phyloP scores from a whole-genome alignment of 306 rosid genomes.

The Neltuma alba region DNA sequence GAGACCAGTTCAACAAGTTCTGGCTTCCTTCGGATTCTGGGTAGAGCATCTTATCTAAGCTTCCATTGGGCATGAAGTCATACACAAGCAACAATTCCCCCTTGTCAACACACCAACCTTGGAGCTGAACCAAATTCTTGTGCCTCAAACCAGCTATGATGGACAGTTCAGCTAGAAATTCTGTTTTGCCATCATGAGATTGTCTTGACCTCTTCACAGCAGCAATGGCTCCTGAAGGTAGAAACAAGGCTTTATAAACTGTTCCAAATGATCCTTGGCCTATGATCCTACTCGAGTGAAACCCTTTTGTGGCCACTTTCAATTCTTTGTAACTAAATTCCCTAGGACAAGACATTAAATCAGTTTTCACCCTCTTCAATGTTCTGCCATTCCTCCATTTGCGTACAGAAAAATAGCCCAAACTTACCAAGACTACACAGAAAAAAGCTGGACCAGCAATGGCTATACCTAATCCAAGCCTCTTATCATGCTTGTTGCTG shows the following conservation, averaged over 20 bases:
- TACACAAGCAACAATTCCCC: slow-evolving; percentile 51
- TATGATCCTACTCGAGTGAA: slow-evolving; percentile 9
- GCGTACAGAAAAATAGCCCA: background rate
- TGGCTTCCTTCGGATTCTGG: slow-evolving; percentile 21
- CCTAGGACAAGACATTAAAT: slow-evolving; percentile 4
- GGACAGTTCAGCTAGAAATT: slow-evolving; percentile 13
- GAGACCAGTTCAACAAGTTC: slow-evolving; percentile 36
- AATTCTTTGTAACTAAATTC: slow-evolving; percentile 5
- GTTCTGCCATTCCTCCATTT: slow-evolving; percentile 9
- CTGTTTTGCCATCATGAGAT: slow-evolving; percentile 19
- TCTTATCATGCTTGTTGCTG: slow-evolving; percentile 23
- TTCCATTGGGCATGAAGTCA: slow-evolving; percentile 53
- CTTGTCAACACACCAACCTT: slow-evolving; percentile 26
- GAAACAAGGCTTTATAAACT: background rate
- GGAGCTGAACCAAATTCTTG: slow-evolving; percentile 22
- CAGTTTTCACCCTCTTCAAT: slow-evolving; percentile 14
- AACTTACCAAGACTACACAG: background rate
- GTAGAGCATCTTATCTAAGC: slow-evolving; percentile 40
- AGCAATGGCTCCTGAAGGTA: slow-evolving; percentile 14
- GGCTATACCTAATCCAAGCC: slow-evolving; percentile 38
- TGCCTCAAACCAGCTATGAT: slow-evolving; percentile 26
- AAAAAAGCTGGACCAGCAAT: slow-evolving; percentile 6
- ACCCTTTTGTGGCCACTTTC: slow-evolving; percentile 21
- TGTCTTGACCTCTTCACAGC: slow-evolving; percentile 17
- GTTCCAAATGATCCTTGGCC: slow-evolving; percentile 27